Conservation (phyloP, 441 rosid genomes). For the Pelargonium australe region DNA sequence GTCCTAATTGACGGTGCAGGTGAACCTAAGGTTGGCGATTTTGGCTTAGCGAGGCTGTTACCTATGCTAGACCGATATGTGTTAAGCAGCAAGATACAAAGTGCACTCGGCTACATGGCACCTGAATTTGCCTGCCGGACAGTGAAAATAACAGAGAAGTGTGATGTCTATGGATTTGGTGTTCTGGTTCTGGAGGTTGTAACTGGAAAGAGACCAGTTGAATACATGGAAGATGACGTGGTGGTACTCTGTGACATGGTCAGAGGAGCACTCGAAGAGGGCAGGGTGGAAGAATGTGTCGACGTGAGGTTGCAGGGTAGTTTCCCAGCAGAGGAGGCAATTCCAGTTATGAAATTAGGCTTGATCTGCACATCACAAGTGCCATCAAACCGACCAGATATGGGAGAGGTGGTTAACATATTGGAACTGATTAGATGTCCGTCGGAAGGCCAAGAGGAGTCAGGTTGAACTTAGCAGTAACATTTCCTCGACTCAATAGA, state of each 20-base stretch:
- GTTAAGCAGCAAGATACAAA: conserved; percentile 67
- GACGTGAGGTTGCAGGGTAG: conserved; percentile 64
- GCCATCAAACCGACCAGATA: conserved; percentile 91
- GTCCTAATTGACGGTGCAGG: conserved; percentile 48
- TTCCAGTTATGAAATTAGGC: conserved; percentile 84
- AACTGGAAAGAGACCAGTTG: conserved; percentile 85
- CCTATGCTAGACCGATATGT: conserved; percentile 72
- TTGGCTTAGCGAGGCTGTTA: conserved; percentile 57
- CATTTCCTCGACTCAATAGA: neutral
- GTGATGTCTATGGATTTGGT: conserved; percentile 70
- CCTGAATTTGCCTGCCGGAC: conserved; percentile 70
- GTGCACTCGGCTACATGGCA: conserved; percentile 78
- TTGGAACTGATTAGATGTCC: conserved; percentile 88
- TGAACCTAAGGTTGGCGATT: conserved; percentile 63
- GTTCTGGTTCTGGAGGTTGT: conserved; percentile 61
- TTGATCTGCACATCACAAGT: conserved; percentile 90
- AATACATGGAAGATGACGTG: conserved; percentile 96
- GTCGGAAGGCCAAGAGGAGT: conserved; percentile 72
- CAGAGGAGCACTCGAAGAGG: conserved; percentile 78
- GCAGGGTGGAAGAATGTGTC: conserved; percentile 71
- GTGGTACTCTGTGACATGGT: conserved; percentile 90
- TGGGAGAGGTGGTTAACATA: conserved; percentile 89
- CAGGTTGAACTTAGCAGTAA: conserved; percentile 31
- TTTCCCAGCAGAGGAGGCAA: conserved; percentile 70
- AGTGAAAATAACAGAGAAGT: conserved; percentile 67